Evolutionary conservation across 768 basidiomycete genomes (phyloP).

Genomic region (Trametes gibbosa): DNA sequence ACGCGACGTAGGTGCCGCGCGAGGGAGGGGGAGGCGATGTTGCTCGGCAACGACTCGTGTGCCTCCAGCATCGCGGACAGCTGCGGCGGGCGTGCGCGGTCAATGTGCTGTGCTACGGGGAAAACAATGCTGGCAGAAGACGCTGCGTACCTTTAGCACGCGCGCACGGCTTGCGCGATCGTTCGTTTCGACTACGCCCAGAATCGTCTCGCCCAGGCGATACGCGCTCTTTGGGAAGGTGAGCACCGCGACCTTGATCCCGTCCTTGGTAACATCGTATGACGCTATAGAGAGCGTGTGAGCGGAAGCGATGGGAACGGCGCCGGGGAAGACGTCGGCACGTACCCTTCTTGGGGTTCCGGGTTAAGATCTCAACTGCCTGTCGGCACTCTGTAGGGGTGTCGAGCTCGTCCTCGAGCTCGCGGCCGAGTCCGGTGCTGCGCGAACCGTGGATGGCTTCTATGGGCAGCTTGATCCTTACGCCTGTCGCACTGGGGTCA

Average conservation of each 20-base stretch:
- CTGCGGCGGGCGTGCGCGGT: conserved; percentile 36
- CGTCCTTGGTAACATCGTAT: conserved; percentile 95
- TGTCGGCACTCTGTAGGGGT: conserved; percentile 60
- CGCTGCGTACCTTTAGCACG: conserved; percentile 72
- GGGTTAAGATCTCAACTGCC: conserved; percentile 86
- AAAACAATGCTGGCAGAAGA: not conserved
- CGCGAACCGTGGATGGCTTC: conserved; percentile 13
- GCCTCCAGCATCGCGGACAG: conserved; percentile 88
- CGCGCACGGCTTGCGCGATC: conserved; percentile 60
- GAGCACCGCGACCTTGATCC: conserved; percentile 81
- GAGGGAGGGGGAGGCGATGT: conserved; percentile 47
- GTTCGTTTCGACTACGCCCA: conserved; percentile 88
- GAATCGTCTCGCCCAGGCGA: conserved; percentile 87
- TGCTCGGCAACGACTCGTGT: conserved; percentile 76
- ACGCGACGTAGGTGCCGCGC: conserved; percentile 62
- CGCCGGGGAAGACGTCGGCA: too few relatives aligned
- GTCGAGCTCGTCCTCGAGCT: conserved; percentile 42
- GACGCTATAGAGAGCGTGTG: conserved; percentile 52
- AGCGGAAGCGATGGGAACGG: not conserved
- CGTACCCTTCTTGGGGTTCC: conserved; percentile 86
- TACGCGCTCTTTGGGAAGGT: conserved; percentile 92
- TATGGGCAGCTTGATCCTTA: conserved; percentile 20
- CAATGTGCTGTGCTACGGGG: not conserved
- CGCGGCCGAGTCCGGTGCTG: conserved; percentile 24
- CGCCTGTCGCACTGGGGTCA: conserved; percentile 13